A percentile compares a stretch with the other conserved stretches of the same genome.
Conservation (phyloP, 2,329 filamentous ascomycete species). For the Colletotrichum tanaceti region DNA sequence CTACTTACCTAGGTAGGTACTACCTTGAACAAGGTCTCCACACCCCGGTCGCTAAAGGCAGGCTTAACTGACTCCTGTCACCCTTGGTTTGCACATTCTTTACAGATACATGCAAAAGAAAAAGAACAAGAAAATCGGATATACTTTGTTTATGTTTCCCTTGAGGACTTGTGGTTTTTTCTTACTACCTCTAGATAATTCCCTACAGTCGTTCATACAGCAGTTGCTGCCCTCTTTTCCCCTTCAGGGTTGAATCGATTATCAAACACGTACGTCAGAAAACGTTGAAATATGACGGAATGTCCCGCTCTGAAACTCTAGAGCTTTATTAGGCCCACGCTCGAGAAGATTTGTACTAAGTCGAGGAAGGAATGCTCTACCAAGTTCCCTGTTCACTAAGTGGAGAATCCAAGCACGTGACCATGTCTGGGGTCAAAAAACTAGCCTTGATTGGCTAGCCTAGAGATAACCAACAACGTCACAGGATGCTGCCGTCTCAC, state of each 20-base stretch:
- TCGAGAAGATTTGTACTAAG: too few species aligned
- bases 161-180: too few species aligned
- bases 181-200: neutral
- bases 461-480: slow-evolving; percentile 36
- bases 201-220: too few species aligned
- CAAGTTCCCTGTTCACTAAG: neutral
- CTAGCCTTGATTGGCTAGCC: slow-evolving; percentile 29
- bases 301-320: neutral
- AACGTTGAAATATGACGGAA: too few species aligned
- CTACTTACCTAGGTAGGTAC: neutral
- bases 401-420: slow-evolving; percentile 28
- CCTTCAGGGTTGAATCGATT: too few species aligned
- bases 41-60: slow-evolving; percentile 31
- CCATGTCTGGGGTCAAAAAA: slow-evolving; percentile 23
- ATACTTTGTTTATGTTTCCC: neutral
- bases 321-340: neutral
- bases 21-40: slow-evolving; percentile 32
- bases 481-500: slow-evolving; percentile 21
- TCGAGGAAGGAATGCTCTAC: neutral
- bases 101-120: neutral
- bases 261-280: too few species aligned
- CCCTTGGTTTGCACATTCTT: neutral
- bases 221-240: too few species aligned
- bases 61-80: slow-evolving; percentile 21
- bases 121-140: neutral